Base-by-base conservation (phyloP, 192 early-diverging fungal genomes). In the Backusella circina region DNA sequence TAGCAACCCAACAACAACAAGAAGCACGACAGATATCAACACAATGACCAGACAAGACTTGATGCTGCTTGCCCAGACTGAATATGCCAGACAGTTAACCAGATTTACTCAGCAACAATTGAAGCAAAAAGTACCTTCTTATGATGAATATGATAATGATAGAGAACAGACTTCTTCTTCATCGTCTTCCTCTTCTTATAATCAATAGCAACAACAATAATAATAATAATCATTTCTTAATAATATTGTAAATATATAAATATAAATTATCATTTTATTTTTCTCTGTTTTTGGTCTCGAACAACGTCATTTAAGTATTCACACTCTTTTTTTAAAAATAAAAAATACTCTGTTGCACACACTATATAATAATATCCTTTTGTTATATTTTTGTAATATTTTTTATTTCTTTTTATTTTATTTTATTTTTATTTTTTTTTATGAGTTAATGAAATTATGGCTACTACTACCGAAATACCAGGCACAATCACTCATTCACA, bases 31-130 rank as follows among this genome's bases (percentile, higher is more conserved):
- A 23, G 36, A 23, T 23, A 26, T 38, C 21, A 68, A 2, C 23
- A 68, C 35, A 23, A 23, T 68, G 67, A 68, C 71, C 4, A 61
- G 71, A 73, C 36, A 73, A 37, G 33, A 73, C 12, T 37, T 73
- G 33, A 37, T 73, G 50, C 32, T 32, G 6, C 35, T 73, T 50
- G 71, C 71, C 18, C 47, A 64, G 28, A 54, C 18, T 2, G 71
- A 73, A 38, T 73, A 73, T 35, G 47, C 71, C 28, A 36, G 71
- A 35, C 71, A 73, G 15, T 38, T 73, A 23, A 37, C 23, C 32
- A 64, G 35, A 64, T 64, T 37, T 12, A 73, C 71, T 38, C 35
- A 73, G 65, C 32, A 32, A 23, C 71, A 73, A 15, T 26, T 73
- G 8, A 64, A 61, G 26, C 21, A 35, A 15, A 68, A 68, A 68